phyloP scores from a whole-genome alignment of 129 eudicot species.

The Lactuca saligna region DNA sequence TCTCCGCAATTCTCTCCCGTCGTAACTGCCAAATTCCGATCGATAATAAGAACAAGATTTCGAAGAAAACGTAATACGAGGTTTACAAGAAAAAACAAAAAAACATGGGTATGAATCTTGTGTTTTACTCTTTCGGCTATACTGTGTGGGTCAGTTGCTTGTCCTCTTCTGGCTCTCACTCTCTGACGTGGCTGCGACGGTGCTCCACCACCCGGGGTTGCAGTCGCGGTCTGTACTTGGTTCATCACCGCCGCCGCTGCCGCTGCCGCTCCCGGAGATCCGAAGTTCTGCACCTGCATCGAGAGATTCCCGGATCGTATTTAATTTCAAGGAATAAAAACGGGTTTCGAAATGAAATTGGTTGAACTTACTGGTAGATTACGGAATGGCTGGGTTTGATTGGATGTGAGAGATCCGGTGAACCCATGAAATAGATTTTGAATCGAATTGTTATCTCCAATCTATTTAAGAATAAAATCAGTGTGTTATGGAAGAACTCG shows the following conservation, averaged over 20 bases:
- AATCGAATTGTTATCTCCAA: conserved; percentile 54
- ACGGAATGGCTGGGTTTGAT: conserved; percentile 60
- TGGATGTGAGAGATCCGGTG: conserved; percentile 50
- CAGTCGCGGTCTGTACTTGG: conserved; percentile 33
- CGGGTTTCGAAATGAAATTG: not conserved
- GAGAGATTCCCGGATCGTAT: not conserved
- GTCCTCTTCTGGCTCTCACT: conserved; percentile 86
- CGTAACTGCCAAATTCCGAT: conserved; percentile 54
- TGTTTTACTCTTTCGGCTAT: conserved; percentile 72
- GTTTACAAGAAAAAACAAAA: conserved; percentile 26
- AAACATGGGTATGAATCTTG: conserved; percentile 1
- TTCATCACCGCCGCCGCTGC: conserved; percentile 40
- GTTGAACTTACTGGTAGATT: conserved; percentile 38
- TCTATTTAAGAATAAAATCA: conserved; percentile 20
- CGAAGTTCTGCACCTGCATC: conserved; percentile 54
- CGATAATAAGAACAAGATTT: conserved; percentile 11
- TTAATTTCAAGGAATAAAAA: not conserved
- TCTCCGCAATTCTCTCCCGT: conserved; percentile 87
- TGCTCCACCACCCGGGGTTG: conserved; percentile 48
- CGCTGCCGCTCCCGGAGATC: conserved; percentile 34
- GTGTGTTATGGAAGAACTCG: conserved; percentile 3
- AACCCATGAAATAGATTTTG: conserved; percentile 70
- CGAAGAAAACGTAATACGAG: not conserved
- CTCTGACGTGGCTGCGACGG: conserved; percentile 77
- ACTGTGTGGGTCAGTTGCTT: conserved; percentile 90